Evolutionary conservation across 2,329 filamentous ascomycete species (phyloP), one percentile per base, ranked within the genome.

Genomic region (Pseudogymnoascus sp.): DNA sequence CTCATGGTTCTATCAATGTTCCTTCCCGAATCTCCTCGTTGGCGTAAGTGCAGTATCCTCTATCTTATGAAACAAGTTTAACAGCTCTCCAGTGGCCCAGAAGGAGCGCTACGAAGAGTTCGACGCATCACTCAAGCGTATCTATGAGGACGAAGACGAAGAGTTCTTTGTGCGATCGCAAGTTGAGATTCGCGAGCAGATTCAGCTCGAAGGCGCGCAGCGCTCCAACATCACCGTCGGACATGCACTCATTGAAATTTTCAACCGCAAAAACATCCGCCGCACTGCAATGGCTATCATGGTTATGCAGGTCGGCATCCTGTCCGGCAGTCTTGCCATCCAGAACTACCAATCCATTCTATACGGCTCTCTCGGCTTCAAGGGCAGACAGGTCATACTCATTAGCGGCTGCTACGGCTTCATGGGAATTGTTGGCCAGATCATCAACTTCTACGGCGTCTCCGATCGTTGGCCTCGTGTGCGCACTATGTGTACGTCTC

Each of bases 341-440:
- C 71, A 74, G 58, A 73, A 72, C 63, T 74, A 69, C 61, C 71
- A 74, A 47, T 67, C 62, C 2, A 63, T 74, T n/a, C 64, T 73
- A 36, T 74, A 75, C 54, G 74, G 75, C 63, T 73, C 77, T 20
- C 73, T 81, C 59, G 78, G 76, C 64, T 77, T 79, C 20, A 76
- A 78, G 61, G 78, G 78, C 67, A 75, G 75, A 63, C 74, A 75
- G 5, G 74, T 78, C 22, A 71, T 81, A 3, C 71, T 81, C 14
- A 80, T 79, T 25, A 77, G 77, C 59, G 79, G 77, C 9, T 75
- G 75, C 16, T 74, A 74, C n/a, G 72, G 72, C 7, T 66, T 73
- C 20, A 73, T 72, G 70, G 71, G 67, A 0, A 59, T 73, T 9
- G 62, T 71, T 2, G 71, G 70, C 1, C 70, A 71, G 38, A 62